Evolutionary conservation across 345 rosid species (phyloP).

Genomic region (Pseudoturritis turrita): DNA sequence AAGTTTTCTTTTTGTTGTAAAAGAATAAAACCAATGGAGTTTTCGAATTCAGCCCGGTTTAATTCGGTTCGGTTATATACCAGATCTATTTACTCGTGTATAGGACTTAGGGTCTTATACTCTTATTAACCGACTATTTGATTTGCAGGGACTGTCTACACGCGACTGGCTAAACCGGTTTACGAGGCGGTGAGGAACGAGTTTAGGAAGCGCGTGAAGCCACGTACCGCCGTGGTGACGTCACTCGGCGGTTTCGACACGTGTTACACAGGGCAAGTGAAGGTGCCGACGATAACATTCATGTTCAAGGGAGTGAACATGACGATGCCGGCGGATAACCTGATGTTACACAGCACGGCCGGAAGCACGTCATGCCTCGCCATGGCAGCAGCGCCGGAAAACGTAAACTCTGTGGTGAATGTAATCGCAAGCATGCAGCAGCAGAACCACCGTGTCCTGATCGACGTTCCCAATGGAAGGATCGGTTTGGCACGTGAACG

Average conservation of each 20-base stretch:
- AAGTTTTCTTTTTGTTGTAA: not conserved
- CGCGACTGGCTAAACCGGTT: conserved; percentile 61
- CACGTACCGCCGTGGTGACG: conserved; percentile 38
- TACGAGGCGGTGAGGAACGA: conserved; percentile 73
- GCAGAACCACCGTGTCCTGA: conserved; percentile 73
- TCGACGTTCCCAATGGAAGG: conserved; percentile 76
- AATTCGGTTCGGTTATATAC: not conserved
- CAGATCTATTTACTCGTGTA: not conserved
- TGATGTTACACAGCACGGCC: conserved; percentile 78
- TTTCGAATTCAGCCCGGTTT: not conserved
- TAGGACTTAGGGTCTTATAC: not conserved
- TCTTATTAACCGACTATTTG: not conserved
- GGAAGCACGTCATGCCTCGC: conserved; percentile 76
- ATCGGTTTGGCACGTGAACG: conserved; percentile 76
- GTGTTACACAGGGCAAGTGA: conserved; percentile 58
- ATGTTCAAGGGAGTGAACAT: conserved; percentile 87
- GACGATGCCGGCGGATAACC: conserved; percentile 68
- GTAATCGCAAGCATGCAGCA: conserved; percentile 96
- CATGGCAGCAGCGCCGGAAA: conserved; percentile 72
- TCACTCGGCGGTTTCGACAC: conserved; percentile 92
- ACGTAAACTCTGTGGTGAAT: conserved; percentile 79
- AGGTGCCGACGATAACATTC: conserved; percentile 67
- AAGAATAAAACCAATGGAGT: too few species aligned
- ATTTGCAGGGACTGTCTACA: conserved; percentile 65
- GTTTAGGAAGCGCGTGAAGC: conserved; percentile 57